phyloP scores from a whole-genome alignment of 2,329 filamentous ascomycete species.

The Albophoma yamanashiensis region DNA sequence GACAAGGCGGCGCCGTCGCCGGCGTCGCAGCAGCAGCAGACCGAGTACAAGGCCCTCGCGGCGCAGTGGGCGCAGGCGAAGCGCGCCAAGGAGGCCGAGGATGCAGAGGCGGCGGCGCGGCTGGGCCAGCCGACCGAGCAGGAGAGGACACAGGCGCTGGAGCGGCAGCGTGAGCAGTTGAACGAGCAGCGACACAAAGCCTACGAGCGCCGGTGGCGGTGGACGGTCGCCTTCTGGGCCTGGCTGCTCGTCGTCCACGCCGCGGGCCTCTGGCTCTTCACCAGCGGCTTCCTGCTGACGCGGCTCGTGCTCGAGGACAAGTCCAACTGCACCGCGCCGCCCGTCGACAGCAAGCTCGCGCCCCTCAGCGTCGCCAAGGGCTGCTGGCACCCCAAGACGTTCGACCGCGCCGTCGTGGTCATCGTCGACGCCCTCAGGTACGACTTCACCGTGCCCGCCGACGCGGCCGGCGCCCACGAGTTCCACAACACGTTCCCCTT shows the following conservation, averaged over 20 bases:
- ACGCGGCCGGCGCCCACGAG: conserved; percentile 25
- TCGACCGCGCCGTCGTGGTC: conserved; percentile 82
- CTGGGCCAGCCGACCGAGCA: conserved; percentile 19
- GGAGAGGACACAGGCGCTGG: conserved; percentile 24
- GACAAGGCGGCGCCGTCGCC: conserved; percentile 8
- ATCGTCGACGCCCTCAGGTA: conserved; percentile 91
- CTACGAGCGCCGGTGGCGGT: conserved; percentile 43
- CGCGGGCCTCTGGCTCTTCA: conserved; percentile 82
- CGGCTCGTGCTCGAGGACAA: conserved; percentile 69
- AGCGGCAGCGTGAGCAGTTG: conserved; percentile 34
- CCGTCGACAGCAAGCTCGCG: conserved; percentile 40
- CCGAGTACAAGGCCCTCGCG: conserved; percentile 42
- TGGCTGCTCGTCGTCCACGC: conserved; percentile 66
- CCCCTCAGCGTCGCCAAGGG: conserved; percentile 45
- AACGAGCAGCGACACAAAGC: conserved; percentile 35
- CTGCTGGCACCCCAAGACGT: conserved; percentile 94
- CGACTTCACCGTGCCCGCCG: conserved; percentile 80
- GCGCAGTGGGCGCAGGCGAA: conserved; percentile 44
- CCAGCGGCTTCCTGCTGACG: conserved; percentile 86
- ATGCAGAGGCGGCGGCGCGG: conserved; percentile 19
- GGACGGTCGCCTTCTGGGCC: conserved; percentile 56
- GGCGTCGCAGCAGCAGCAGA: not conserved
- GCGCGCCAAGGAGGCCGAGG: conserved; percentile 32
- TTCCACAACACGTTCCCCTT: conserved; percentile 87
- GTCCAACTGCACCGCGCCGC: conserved; percentile 58